These are phyloP conservation scores for Venturia effusa DNA, from an alignment of 2,329 filamentous ascomycete genomes.

Conservation along the genomic window DNA sequence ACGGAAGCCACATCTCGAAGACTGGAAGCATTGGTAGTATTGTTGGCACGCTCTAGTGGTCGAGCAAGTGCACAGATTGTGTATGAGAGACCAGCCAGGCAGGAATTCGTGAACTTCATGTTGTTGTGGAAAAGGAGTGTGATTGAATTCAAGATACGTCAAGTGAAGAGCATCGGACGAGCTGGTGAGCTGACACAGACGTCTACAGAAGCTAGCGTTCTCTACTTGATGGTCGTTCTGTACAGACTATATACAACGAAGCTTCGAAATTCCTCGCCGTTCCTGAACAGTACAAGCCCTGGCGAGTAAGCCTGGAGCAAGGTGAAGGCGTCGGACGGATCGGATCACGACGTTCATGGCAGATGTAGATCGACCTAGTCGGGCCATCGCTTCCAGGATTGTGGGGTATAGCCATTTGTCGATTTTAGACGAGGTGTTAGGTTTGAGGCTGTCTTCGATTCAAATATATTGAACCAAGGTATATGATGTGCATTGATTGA, in stretches of 20 bases:
- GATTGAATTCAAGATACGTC: not conserved
- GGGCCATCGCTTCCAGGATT: not conserved
- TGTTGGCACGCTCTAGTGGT: not conserved
- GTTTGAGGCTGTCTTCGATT: not conserved
- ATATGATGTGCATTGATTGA: not conserved
- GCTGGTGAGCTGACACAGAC: not conserved
- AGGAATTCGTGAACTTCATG: not conserved
- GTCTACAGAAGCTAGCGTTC: accelerated
- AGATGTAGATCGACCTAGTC: not conserved
- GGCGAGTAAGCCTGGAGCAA: conserved; percentile 1
- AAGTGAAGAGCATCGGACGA: not conserved
- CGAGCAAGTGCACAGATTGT: not conserved
- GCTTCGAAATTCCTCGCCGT: not conserved
- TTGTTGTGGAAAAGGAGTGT: not conserved
- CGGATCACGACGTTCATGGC: not conserved
- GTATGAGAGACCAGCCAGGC: not conserved
- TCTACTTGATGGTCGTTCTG: not conserved
- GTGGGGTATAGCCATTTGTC: not conserved
- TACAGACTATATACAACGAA: not conserved
- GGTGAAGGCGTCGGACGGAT: not conserved
- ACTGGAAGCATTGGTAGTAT: not conserved
- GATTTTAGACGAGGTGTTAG: not conserved
- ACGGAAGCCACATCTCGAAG: conserved; percentile 1
- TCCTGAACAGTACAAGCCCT: not conserved
- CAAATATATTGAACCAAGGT: not conserved